These are phyloP conservation scores for Thermothielavioides terrestris DNA, from an alignment of 495 filamentous ascomycete genomes.

Conservation along the genomic window DNA sequence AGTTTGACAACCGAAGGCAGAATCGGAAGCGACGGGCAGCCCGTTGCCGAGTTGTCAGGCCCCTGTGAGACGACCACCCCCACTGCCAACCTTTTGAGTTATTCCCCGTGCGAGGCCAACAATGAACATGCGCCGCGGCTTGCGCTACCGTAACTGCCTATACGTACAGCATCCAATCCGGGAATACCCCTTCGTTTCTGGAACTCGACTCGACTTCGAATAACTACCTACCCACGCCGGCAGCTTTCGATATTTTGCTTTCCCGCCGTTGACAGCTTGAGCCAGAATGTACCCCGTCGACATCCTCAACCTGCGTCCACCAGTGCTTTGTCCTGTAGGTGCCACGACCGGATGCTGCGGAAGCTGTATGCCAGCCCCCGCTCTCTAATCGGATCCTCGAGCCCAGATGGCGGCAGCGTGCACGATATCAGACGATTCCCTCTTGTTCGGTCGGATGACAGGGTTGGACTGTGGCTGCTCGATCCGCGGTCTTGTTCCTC, in stretches of 20 bases:
- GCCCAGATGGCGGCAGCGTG: not conserved
- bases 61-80: no score
- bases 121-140: no score
- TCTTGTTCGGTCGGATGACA: not conserved
- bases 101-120: no score
- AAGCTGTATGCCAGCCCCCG: not conserved
- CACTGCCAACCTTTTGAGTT: no score
- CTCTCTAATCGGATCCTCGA: slow-evolving; percentile 14
- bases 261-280: not conserved
- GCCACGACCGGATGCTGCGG: slow-evolving; percentile 3
- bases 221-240: no score
- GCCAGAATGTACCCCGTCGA: slow-evolving; percentile 14
- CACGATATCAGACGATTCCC: slow-evolving; percentile 7
- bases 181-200: no score
- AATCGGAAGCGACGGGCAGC: no score
- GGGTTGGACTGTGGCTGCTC: slow-evolving; percentile 20
- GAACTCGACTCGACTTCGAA: no score
- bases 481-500: slow-evolving; percentile 13
- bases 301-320: slow-evolving; percentile 18
- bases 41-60: no score
- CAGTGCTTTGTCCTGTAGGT: slow-evolving; percentile 24
- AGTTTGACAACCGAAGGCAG: no score
- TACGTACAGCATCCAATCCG: no score
- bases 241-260: not conserved
- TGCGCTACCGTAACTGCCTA: no score